These are phyloP conservation scores for Boletus sp. DNA, from an alignment of 768 basidiomycete genomes.

Conservation along the genomic window DNA sequence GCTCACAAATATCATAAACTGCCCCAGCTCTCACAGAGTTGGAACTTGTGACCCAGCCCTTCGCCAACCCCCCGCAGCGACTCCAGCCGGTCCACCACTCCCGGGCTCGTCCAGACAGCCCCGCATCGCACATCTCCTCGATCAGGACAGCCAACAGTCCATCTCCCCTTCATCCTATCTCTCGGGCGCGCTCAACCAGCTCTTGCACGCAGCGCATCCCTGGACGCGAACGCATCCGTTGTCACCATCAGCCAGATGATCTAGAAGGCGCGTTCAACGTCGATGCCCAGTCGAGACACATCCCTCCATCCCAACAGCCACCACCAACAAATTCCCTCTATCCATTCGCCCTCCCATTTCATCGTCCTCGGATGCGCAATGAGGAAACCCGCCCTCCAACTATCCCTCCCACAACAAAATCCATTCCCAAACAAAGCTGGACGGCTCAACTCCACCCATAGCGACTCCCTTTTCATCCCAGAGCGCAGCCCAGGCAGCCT, in stretches of 20 bases:
- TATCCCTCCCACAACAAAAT: conserved; percentile 59
- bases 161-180: too few relatives aligned
- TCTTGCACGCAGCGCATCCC: too few relatives aligned
- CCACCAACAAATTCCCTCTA: conserved; percentile 47
- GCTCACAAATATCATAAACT: too few relatives aligned
- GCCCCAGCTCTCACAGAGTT: too few relatives aligned
- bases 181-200: too few relatives aligned
- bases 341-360: conserved; percentile 56
- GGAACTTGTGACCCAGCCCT: too few relatives aligned
- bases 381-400: conserved; percentile 37
- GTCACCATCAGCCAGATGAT: conserved; percentile 71
- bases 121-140: too few relatives aligned
- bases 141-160: too few relatives aligned
- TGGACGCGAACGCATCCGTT: conserved; percentile 54
- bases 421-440: conserved; percentile 55
- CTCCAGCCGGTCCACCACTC: too few relatives aligned
- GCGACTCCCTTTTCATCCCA: conserved; percentile 59
- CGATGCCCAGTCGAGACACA: conserved; percentile 29
- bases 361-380: conserved; percentile 41
- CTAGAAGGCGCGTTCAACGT: conserved; percentile 53
- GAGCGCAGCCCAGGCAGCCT: conserved; percentile 39
- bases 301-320: conserved; percentile 39
- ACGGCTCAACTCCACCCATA: conserved; percentile 46
- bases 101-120: too few relatives aligned
- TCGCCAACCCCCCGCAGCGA: too few relatives aligned